These are phyloP conservation scores for Neonectria punicea DNA, from an alignment of 2,329 filamentous ascomycete species.

Conservation along the genomic window DNA sequence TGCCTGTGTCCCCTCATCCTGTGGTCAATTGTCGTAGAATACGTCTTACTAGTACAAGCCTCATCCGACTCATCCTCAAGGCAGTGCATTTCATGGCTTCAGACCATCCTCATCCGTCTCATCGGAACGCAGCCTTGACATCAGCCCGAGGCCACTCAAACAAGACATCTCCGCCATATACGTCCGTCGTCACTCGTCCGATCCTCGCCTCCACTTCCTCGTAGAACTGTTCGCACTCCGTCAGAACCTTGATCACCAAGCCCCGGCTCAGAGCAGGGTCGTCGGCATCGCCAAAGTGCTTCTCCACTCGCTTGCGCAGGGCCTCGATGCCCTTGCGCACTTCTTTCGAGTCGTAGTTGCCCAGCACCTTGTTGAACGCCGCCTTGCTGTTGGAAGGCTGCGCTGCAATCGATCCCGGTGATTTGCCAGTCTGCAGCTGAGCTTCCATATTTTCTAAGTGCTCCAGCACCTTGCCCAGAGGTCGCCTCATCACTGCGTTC, in stretches of 20 bases:
- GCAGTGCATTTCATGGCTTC: background rate
- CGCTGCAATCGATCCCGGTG: constrained; percentile 72
- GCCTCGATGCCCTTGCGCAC: constrained; percentile 90
- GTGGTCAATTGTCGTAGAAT: constrained; percentile 6
- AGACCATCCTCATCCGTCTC: constrained; percentile 2
- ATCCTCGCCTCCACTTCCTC: constrained; percentile 70
- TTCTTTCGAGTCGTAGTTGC: constrained; percentile 84
- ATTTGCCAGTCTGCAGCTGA: constrained; percentile 69
- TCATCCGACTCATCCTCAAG: background rate
- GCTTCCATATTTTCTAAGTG: constrained; percentile 91
- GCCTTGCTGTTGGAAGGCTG: constrained; percentile 86
- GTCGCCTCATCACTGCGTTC: constrained; percentile 86
- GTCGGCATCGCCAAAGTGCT: constrained; percentile 94
- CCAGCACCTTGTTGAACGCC: constrained; percentile 87
- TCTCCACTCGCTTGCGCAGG: constrained; percentile 91
- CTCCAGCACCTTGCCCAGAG: constrained; percentile 89
- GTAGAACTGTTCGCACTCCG: constrained; percentile 72
- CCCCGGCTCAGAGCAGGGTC: constrained; percentile 72
- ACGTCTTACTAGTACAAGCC: constrained; percentile 15
- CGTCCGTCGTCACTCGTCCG: constrained; percentile 67
- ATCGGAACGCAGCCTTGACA: constrained; percentile 68
- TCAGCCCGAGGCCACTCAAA: constrained; percentile 75
- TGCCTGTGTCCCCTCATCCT: constrained; percentile 5
- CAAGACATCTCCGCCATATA: constrained; percentile 72
- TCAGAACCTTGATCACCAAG: constrained; percentile 67